Evolutionary conservation across 2,329 filamentous ascomycete species (phyloP).

Genomic region (Sclerotinia spermophila): DNA sequence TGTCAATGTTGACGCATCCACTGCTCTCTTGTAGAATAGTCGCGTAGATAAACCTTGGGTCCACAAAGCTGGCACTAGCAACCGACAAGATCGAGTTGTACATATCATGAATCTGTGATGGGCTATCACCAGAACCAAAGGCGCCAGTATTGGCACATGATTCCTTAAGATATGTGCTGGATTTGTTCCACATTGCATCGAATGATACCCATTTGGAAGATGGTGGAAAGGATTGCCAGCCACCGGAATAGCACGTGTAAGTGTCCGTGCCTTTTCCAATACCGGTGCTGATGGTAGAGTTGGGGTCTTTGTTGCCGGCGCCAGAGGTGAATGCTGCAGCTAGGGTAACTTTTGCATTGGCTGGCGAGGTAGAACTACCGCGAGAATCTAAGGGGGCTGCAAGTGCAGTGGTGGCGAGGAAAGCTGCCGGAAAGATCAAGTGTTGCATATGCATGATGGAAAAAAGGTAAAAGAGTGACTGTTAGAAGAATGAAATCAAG

Average conservation of each 20-base stretch:
- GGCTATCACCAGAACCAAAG: slow-evolving; percentile 23
- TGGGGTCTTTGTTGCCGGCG: slow-evolving; percentile 25
- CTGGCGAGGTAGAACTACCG: not conserved
- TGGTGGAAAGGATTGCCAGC: slow-evolving; percentile 30
- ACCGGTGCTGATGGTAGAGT: slow-evolving; percentile 21
- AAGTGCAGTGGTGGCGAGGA: not conserved
- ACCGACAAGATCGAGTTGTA: slow-evolving; percentile 30
- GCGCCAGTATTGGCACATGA: slow-evolving; percentile 28
- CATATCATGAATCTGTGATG: slow-evolving; percentile 27
- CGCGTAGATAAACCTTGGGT: slow-evolving; percentile 37
- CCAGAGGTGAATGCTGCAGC: slow-evolving; percentile 20
- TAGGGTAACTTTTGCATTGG: slow-evolving; percentile 21
- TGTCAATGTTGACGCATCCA: slow-evolving; percentile 34
- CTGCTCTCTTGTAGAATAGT: slow-evolving; percentile 36
- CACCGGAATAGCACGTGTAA: slow-evolving; percentile 36
- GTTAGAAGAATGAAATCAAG: not conserved
- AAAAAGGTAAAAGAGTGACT: not conserved
- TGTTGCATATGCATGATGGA: slow-evolving; percentile 11
- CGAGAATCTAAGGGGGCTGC: slow-evolving; percentile 4
- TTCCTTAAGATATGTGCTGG: slow-evolving; percentile 21
- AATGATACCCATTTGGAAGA: slow-evolving; percentile 32
- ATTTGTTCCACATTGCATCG: slow-evolving; percentile 31
- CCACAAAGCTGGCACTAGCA: slow-evolving; percentile 28
- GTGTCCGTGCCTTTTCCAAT: slow-evolving; percentile 27
- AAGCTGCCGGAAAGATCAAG: not conserved